Base-by-base conservation (phyloP, 129 eudicot genomes). In the Kitagawia praeruptora region DNA sequence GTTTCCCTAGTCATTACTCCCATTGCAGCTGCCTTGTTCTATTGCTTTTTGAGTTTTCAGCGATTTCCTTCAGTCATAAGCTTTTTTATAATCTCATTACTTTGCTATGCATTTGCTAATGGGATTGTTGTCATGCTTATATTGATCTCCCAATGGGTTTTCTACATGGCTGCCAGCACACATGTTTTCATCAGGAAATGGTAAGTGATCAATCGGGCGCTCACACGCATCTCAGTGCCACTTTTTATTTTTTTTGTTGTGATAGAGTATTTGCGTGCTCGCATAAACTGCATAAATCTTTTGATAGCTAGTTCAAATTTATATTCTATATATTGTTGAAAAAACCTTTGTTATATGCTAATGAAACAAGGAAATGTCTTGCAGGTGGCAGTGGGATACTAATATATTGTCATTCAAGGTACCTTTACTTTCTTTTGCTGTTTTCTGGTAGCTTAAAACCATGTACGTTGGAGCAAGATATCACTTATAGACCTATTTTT, bases 21-120 rank as follows among this genome's bases (percentile, higher is more conserved):
- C 41, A 64, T 87, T 80, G 49, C 89, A 11, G 78, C 91, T 79
- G 90, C 95, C 25, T 74, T 92, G 79, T 79, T 88, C 51, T 82
- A 84, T 79, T 92, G 98, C 70, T 83, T 76, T 79, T 83, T 87
- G 39, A 80, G 80, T 47, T 80, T 87, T 79, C 86, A 81, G 27
- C 86, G 88, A 12, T 69, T 85, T 86, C 98, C 97, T 49, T 85
- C 98, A 5, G 74, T 82, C 69, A 49, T 81, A 14, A 88, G 89
- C 85, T 90, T 92, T 80, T 67, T 84, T 49, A 58, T 82, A 41
- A 93, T 96, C 84, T 87, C 97, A 44, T 76, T 90, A 56, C 80
- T 88, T 81, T 92, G 99, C 86, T 96, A 96, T 77, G 69, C 89
- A 45, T 77, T 87, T 38, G 98, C 98, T 78, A 92, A 96, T 85